These are phyloP conservation scores for Solanum habrochaites DNA, from an alignment of 257 asterid genomes.

Conservation along the genomic window DNA sequence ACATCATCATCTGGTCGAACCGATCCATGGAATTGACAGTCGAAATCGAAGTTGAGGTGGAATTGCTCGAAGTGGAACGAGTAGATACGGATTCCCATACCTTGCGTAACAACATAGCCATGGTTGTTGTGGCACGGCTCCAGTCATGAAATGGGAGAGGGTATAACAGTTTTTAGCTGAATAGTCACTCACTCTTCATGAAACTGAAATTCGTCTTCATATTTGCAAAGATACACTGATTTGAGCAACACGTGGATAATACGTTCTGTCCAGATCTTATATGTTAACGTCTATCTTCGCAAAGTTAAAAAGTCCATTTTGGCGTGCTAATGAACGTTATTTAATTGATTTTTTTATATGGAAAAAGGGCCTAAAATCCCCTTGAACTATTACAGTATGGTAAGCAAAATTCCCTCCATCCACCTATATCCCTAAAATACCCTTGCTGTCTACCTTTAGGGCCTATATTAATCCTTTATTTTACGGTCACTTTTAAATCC, in stretches of 20 bases:
- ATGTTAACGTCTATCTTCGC: not conserved
- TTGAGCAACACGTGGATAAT: not conserved
- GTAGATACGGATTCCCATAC: conserved; percentile 47
- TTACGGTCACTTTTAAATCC: too few relatives aligned
- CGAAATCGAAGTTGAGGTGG: not conserved
- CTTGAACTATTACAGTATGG: too few relatives aligned
- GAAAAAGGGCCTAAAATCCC: too few relatives aligned
- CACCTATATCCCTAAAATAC: too few relatives aligned
- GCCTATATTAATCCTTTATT: too few relatives aligned
- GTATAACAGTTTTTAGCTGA: not conserved
- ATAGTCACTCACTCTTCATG: not conserved
- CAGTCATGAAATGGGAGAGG: not conserved
- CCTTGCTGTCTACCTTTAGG: too few relatives aligned
- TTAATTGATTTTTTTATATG: too few relatives aligned
- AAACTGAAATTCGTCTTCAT: not conserved
- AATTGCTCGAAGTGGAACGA: conserved; percentile 14
- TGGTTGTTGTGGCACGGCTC: not conserved
- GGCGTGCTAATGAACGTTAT: not conserved
- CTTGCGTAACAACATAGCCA: conserved; percentile 53
- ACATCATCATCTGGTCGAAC: conserved; percentile 40
- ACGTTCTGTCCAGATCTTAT: not conserved
- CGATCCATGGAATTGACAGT: conserved; percentile 15
- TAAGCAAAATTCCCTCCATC: too few relatives aligned
- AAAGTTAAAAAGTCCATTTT: not conserved
- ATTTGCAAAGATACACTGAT: not conserved